Base-by-base conservation (phyloP, 176 grass and related monocot genomes). In the Hordeum vulgare region DNA sequence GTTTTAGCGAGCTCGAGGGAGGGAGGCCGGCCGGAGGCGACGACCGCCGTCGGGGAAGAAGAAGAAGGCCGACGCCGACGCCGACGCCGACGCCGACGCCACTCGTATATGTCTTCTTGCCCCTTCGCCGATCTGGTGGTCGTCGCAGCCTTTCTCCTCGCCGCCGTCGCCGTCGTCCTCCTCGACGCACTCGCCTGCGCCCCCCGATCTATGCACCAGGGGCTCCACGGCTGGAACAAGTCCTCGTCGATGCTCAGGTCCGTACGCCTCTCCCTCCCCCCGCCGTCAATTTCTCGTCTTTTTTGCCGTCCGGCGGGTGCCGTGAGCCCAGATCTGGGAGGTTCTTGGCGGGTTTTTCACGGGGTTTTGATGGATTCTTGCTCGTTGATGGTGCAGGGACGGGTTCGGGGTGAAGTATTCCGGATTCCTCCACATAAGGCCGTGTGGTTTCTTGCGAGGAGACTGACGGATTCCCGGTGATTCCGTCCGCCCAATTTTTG, bases 361-460 rank as follows among this genome's bases (percentile, higher is more conserved):
- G 41, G 65, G 79, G 64, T 90, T 90, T 67, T 83, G 47, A 66
- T 51, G 36, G 82, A 26, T 80, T 35, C 7, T 39, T 57, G 3
- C 17, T 31, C 7, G 23, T 1, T 51, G 57, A 37, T 6, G 4
- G 21, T 85, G 75, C 94, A 97, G 94, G 82, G 89, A 91, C 82
- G 91, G 94, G 45, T 94, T 94, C 85, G 92, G 94, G 83, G 92
- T 97, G 23, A 97, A 94, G 79, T 94, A 94, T 87, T 90, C 90
- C 67, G 94, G 94, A 33, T 97, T 94, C 89, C 94, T 92, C 75
- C 94, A 94, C 91, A 97, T 97, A 97, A 82, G 80, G 66, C 80
- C 81, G 64, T 91, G 87, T 71, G 27, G 61, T 21, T 89, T 90
- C 86, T 94, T 76, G 85, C 71, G 78, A 86, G 88, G 85, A 80